Evolutionary conservation across 2,329 filamentous ascomycete genomes (phyloP).

Genomic region (Aspergillus intermedius): DNA sequence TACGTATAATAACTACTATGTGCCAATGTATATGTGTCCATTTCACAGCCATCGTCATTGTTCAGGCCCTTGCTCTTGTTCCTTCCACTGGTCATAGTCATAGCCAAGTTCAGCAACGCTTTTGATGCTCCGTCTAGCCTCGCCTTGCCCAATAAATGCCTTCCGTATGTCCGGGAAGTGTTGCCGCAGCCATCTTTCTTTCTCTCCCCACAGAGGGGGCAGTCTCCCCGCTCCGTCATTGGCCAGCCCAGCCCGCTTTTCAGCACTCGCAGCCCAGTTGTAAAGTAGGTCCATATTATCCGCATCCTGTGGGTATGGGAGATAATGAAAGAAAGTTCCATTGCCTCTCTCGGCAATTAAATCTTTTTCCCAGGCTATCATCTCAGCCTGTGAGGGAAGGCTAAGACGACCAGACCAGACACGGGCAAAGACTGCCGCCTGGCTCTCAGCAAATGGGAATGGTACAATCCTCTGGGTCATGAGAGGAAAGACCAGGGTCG

Average conservation of each 20-base stretch:
- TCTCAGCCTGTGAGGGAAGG: constrained; percentile 57
- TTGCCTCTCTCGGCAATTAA: constrained; percentile 39
- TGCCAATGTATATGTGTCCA: neutral
- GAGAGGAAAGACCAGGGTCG: constrained; percentile 70
- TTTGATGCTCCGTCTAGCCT: constrained; percentile 50
- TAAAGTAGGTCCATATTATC: constrained; percentile 42
- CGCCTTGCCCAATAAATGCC: constrained; percentile 61
- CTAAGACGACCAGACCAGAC: constrained; percentile 66
- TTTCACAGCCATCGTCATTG: neutral
- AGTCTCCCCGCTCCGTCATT: constrained; percentile 54
- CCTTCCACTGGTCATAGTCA: constrained; percentile 42
- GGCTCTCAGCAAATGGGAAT: constrained; percentile 72
- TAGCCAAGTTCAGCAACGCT: constrained; percentile 68
- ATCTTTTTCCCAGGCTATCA: constrained; percentile 61
- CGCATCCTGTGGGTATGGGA: constrained; percentile 45
- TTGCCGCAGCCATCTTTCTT: constrained; percentile 65
- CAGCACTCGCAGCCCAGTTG: constrained; percentile 36
- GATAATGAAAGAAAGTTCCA: constrained; percentile 48
- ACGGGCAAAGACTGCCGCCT: constrained; percentile 68
- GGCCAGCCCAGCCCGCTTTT: constrained; percentile 30
- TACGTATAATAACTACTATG: neutral
- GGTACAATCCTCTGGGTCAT: constrained; percentile 82
- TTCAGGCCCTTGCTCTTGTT: constrained; percentile 7
- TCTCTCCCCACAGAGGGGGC: constrained; percentile 64
- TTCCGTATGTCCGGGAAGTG: constrained; percentile 64